phyloP scores from a whole-genome alignment of 2,329 filamentous ascomycete genomes.

The Fusarium devonianum region DNA sequence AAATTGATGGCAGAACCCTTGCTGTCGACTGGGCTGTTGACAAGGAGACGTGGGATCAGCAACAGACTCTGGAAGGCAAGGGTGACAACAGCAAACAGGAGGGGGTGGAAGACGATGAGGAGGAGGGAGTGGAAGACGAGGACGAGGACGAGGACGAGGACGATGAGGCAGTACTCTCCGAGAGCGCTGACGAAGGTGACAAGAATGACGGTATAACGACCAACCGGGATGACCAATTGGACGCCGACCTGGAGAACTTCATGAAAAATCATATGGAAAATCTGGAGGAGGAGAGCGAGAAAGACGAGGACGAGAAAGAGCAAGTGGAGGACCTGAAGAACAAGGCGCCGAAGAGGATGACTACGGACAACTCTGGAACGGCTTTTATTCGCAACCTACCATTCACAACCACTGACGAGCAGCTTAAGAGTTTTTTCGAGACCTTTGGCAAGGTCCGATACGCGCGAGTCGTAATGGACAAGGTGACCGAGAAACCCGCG shows the following conservation, averaged over 20 bases:
- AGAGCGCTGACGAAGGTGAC: constrained; percentile 40
- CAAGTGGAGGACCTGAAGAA: constrained; percentile 51
- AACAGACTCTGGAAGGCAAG: constrained; percentile 55
- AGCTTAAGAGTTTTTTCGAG: constrained; percentile 84
- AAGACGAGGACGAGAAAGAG: constrained; percentile 45
- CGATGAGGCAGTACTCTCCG: constrained; percentile 42
- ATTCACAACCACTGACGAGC: constrained; percentile 84
- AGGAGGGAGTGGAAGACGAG: constrained; percentile 47
- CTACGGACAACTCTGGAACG: constrained; percentile 71
- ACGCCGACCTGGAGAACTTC: constrained; percentile 61
- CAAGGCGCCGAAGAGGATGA: constrained; percentile 41
- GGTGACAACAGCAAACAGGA: constrained; percentile 48
- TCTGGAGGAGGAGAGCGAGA: constrained; percentile 63
- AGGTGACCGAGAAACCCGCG: constrained; percentile 81
- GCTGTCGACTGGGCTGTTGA: constrained; percentile 98
- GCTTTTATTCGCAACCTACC: constrained; percentile 95
- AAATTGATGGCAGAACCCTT: constrained; percentile 84
- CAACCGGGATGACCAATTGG: constrained; percentile 51
- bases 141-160: constrained; percentile 45
- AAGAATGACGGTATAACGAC: constrained; percentile 44
- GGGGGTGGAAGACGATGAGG: constrained; percentile 50
- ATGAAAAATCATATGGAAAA: constrained; percentile 65
- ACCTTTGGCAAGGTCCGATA: constrained; percentile 90
- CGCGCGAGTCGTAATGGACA: constrained; percentile 89
- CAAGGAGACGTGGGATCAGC: constrained; percentile 81